Conservation (phyloP, 768 basidiomycete species). For the Phaffia australis region DNA sequence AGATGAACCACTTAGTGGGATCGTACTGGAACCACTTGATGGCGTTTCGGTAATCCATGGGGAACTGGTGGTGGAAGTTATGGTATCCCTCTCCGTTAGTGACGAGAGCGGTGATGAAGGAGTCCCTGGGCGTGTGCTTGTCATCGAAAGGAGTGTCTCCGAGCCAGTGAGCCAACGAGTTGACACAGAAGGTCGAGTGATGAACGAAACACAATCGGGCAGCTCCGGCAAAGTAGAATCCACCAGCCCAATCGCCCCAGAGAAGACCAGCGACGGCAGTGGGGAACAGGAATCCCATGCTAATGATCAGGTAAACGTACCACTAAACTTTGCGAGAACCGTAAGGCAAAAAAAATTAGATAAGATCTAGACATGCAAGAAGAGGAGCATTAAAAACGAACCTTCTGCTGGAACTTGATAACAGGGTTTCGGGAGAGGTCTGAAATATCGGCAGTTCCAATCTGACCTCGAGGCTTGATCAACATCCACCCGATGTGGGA, state of each 20-base stretch:
- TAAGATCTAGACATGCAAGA: no score
- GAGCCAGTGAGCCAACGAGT: conserved; percentile 93
- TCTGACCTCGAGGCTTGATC: conserved; percentile 75
- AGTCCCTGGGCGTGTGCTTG: conserved; percentile 86
- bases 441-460: conserved; percentile 79
- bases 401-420: conserved; percentile 73
- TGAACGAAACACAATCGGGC: conserved; percentile 73
- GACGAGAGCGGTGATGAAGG: conserved; percentile 73
- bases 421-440: conserved; percentile 71
- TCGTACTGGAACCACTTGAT: conserved; percentile 92
- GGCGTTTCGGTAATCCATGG: conserved; percentile 93
- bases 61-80: conserved; percentile 88
- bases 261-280: conserved; percentile 63
- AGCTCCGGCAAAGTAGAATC: conserved; percentile 73
- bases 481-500: conserved; percentile 56
- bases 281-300: conserved; percentile 62
- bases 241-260: conserved; percentile 80
- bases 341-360: no score
- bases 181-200: conserved; percentile 93
- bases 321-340: conserved; percentile 32
- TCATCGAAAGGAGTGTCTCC: conserved; percentile 87
- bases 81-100: conserved; percentile 96
- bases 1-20: conserved; percentile 88
- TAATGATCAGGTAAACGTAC: conserved; percentile 59
- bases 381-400: not conserved